phyloP scores from a whole-genome alignment of 345 rosid species.

The Cardamine chenopodiifolia region DNA sequence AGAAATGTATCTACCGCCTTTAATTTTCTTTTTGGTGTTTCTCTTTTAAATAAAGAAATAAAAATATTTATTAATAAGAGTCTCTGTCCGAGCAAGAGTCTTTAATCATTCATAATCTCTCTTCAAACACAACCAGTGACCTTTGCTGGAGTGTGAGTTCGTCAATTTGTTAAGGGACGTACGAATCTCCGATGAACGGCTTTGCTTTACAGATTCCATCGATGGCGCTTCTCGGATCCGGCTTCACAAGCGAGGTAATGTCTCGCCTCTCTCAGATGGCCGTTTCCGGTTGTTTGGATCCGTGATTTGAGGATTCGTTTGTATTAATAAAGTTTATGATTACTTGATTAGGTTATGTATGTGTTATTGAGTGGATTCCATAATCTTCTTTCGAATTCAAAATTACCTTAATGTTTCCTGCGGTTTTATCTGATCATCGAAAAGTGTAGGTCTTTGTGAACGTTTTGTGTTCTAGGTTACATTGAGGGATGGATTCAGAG shows the following conservation, averaged over 20 bases:
- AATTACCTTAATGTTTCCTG: not conserved
- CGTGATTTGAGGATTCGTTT: constrained; percentile 8
- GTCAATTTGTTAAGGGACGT: not conserved
- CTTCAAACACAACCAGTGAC: not conserved
- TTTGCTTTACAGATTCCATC: constrained; percentile 36
- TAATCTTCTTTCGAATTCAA: constrained; percentile 5
- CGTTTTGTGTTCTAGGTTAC: not conserved
- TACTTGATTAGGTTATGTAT: not conserved
- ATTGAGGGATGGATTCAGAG: not conserved
- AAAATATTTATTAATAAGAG: not conserved
- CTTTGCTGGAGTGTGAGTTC: not conserved
- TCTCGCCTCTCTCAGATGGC: not conserved
- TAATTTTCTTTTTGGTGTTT: constrained; percentile 4
- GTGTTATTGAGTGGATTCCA: not conserved
- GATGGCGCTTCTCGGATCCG: constrained; percentile 57
- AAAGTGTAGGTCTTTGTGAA: not conserved
- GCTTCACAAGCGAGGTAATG: constrained; percentile 47
- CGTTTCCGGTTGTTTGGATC: constrained; percentile 16
- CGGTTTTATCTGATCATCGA: too few relatives aligned
- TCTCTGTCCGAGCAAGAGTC: not conserved
- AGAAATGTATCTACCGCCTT: constrained; percentile 29
- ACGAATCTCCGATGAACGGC: constrained; percentile 32
- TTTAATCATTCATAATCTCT: not conserved
- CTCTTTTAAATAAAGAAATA: constrained; percentile 11
- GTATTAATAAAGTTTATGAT: not conserved